Evolutionary conservation across 1,284 basidiomycete species (phyloP).

Genomic region (Lignosus rhinocerotis): DNA sequence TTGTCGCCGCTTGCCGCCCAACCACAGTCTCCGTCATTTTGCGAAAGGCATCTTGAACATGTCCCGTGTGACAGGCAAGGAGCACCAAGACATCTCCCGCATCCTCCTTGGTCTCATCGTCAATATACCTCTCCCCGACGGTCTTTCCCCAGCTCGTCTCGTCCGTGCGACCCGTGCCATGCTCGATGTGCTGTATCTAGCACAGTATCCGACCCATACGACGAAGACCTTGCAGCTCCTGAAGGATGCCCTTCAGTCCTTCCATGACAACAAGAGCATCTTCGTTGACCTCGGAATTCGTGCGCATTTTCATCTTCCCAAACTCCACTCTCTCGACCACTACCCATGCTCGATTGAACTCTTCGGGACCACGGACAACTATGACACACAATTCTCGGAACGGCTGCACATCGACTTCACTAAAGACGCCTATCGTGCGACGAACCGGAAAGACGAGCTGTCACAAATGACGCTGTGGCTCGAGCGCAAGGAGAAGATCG

Average conservation of each 20-base stretch:
- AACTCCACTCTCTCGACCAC: slow-evolving; percentile 7
- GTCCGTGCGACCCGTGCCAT: not conserved
- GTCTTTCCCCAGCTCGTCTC: not conserved
- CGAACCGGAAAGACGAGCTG: not conserved
- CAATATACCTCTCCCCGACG: not conserved
- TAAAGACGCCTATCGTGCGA: slow-evolving; percentile 21
- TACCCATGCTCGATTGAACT: not conserved
- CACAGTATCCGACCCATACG: not conserved
- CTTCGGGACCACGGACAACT: slow-evolving; percentile 8
- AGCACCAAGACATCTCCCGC: not conserved
- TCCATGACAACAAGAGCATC: slow-evolving; percentile 4
- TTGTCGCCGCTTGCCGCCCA: slow-evolving; percentile 17
- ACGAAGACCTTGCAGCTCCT: not conserved
- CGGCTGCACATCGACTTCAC: slow-evolving; percentile 31
- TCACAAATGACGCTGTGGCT: slow-evolving; percentile 1
- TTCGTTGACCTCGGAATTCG: slow-evolving; percentile 15
- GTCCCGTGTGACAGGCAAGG: not conserved
- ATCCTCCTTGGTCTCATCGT: not conserved
- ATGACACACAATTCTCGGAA: slow-evolving; percentile 16
- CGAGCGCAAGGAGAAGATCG: slow-evolving; percentile 1
- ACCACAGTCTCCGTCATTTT: slow-evolving; percentile 25
- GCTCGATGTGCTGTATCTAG: slow-evolving; percentile 4
- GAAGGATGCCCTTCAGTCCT: not conserved
- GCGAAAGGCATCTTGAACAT: slow-evolving; percentile 20
- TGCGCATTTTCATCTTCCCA: slow-evolving; percentile 29